These are phyloP conservation scores for Ephemerocybe angulata DNA, from an alignment of 768 basidiomycete species.

Conservation along the genomic window DNA sequence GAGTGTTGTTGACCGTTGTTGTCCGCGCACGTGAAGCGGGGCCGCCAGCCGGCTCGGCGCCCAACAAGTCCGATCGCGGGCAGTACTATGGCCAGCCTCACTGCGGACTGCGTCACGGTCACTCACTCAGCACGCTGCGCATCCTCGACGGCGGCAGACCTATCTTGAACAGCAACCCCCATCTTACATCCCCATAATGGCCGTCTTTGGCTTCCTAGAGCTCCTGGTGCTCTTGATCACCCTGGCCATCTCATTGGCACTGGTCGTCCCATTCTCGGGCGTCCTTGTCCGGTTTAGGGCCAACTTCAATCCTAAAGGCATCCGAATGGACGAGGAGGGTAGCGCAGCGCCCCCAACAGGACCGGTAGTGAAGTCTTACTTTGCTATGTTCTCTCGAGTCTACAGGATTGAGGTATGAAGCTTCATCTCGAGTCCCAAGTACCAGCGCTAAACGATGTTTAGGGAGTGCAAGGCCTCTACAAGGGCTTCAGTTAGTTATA, in stretches of 20 bases:
- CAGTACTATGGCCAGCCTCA: not conserved
- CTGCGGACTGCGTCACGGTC: not conserved
- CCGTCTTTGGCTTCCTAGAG: constrained; percentile 30
- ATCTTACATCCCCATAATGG: constrained; percentile 15
- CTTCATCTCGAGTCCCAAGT: not conserved
- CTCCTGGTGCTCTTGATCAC: constrained; percentile 41
- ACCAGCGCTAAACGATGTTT: not conserved
- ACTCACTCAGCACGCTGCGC: not conserved
- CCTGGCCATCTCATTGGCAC: constrained; percentile 47
- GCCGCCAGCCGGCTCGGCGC: not conserved
- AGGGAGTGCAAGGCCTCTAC: constrained; percentile 72
- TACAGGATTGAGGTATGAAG: constrained; percentile 63
- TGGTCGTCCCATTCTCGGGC: constrained; percentile 63
- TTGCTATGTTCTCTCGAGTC: constrained; percentile 70
- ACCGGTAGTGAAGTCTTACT: constrained; percentile 72
- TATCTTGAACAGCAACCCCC: constrained; percentile 14
- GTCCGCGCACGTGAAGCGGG: not conserved
- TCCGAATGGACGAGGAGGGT: constrained; percentile 75
- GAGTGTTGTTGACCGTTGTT: constrained; percentile 9
- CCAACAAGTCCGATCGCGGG: not conserved
- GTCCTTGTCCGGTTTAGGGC: constrained; percentile 74
- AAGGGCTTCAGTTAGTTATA: constrained; percentile 62
- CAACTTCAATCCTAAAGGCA: constrained; percentile 82
- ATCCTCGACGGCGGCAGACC: not conserved
- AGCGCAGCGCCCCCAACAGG: constrained; percentile 73